Percentiles rank a stretch among this genome's conserved stretches.
These are phyloP conservation scores for Cladophialophora yegresii DNA, from an alignment of 2,329 filamentous ascomycete species.

Conservation along the genomic window DNA sequence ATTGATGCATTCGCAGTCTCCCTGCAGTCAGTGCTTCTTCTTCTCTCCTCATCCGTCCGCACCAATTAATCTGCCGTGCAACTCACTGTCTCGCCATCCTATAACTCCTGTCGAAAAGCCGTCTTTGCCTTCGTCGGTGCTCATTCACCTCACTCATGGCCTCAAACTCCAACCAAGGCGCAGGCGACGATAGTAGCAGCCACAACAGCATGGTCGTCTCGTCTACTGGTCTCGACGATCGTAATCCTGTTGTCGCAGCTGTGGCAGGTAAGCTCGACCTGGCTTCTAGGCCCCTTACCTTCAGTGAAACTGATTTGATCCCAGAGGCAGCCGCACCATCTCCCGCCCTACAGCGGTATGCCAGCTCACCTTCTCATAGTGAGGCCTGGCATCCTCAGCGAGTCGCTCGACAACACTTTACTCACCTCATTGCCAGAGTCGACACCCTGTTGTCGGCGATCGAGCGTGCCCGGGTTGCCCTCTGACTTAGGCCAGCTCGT, in stretches of 20 bases:
- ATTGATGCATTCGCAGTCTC: not conserved
- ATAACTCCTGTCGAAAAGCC: not conserved
- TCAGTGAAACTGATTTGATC: not conserved
- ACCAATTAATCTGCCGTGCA: not conserved
- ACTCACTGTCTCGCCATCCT: not conserved
- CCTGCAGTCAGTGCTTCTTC: not conserved
- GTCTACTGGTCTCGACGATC: not conserved
- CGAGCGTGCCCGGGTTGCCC: not conserved
- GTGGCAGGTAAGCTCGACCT: not conserved
- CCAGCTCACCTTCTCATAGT: not conserved
- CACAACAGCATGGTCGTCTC: not conserved
- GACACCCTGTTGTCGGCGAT: not conserved
- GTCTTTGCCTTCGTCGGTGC: not conserved
- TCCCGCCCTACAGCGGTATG: not conserved
- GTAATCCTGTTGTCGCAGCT: not conserved
- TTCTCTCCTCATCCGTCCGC: not conserved
- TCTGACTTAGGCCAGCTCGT: not conserved
- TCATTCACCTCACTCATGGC: not conserved
- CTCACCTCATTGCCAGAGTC: constrained; percentile 2
- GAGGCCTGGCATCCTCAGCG: constrained; percentile 8
- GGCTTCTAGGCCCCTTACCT: not conserved
- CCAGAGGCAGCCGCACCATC: not conserved
- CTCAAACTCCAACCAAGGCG: not conserved
- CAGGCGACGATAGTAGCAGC: not conserved
- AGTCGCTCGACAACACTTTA: not conserved